Evolutionary conservation across 352 stramenopile species (phyloP), one percentile per base, ranked within the genome.

Genomic region (Globisporangium irregulare): DNA sequence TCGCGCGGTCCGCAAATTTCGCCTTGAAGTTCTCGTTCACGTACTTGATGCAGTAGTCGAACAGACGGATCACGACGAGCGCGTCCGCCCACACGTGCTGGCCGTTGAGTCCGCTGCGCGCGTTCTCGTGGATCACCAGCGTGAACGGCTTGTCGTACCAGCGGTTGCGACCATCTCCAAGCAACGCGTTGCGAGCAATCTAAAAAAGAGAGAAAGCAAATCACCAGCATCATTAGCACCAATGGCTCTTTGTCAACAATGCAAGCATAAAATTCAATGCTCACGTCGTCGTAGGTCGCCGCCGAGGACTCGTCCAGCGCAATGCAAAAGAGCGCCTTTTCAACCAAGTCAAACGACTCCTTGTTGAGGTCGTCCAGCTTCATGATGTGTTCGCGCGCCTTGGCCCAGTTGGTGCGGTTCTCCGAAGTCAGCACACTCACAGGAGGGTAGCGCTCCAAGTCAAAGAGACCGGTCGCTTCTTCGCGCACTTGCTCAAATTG

Each of bases 121-220:
- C 96, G 76, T 99, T 99, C 41, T 96, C 87, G 63, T 98, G 96
- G 58, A 98, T 96, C 67, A 99, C 91, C 34, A 99, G 71, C 74
- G 98, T 97, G 71, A 99, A 94, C 14, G 94, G 95, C 79, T 99
- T 99, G 82, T 99, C 97, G 76, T 98, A 99, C 92, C 94, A 99
- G 68, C 97, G 94, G 82, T 99, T 99, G 68, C 89, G 82, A 32
- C 95, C 96, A 55, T 97, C 88, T 43, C 89, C 90, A 3, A 95
- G 82, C 60, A 97, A 76, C 34, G 81, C 90, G 60, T 89, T 95
- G 71, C 85, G 88, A 12, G 88, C 88, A 34, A 94, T 94, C 72
- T 84, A 71, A 20, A 18, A 48, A 1, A 54, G 25, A 36, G 24
- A n/a, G 58, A 57, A 24, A 53, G 1, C 27, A 32, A 32, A 32